Conservation (phyloP, 805 yeast genomes). For the Candida sphagnicola region DNA sequence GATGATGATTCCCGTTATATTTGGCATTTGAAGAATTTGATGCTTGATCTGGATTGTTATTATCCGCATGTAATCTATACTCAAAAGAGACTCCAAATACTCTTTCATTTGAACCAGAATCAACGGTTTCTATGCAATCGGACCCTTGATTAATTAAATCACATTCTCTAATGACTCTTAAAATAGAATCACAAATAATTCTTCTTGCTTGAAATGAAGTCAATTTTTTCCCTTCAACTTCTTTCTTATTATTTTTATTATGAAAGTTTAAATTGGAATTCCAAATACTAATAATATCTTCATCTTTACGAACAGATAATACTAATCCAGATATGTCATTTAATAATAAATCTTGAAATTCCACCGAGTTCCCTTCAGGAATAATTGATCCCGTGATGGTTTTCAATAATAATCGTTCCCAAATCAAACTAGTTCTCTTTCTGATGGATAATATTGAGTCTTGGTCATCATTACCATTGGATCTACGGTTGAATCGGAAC, state of each 20-base stretch:
- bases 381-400: conserved; percentile 49
- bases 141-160: conserved; percentile 39
- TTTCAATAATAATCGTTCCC: conserved; percentile 55
- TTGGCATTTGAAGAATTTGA: not conserved
- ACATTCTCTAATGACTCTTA: conserved; percentile 45
- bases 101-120: conserved; percentile 35
- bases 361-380: conserved; percentile 29
- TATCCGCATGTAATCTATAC: conserved; percentile 45
- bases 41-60: conserved; percentile 7
- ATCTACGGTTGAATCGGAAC: conserved; percentile 43
- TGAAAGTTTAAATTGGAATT: conserved; percentile 44
- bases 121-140: conserved; percentile 27
- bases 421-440: conserved; percentile 39
- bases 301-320: conserved; percentile 55
- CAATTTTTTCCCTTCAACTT: conserved; percentile 23
- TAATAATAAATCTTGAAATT: conserved; percentile 33
- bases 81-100: conserved; percentile 45
- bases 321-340: conserved; percentile 59
- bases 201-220: conserved; percentile 44
- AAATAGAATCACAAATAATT: conserved; percentile 43
- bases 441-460: conserved; percentile 19
- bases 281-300: conserved; percentile 60
- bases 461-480: conserved; percentile 10
- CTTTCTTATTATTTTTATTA: conserved; percentile 14
- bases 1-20: not conserved